phyloP scores from a whole-genome alignment of 192 early-diverging fungal genomes.

The Chytriomyces hyalinus region DNA sequence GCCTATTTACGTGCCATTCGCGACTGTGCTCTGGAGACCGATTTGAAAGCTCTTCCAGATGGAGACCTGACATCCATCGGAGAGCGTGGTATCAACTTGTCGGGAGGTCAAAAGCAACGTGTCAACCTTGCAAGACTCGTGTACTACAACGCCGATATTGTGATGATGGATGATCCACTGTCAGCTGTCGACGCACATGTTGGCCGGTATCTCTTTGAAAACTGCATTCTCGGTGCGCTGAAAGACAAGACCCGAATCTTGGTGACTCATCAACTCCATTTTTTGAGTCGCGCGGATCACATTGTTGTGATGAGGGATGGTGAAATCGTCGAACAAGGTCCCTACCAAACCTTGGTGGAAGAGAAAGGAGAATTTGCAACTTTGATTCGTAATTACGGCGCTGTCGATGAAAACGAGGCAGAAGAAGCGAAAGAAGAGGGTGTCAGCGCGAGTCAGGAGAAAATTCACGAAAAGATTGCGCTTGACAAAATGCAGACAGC shows the following conservation, averaged over 20 bases:
- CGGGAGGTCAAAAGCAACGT: conserved; percentile 84
- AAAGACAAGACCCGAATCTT: conserved; percentile 82
- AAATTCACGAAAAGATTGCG: conserved; percentile 32
- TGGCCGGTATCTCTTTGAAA: conserved; percentile 73
- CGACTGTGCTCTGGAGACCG: conserved; percentile 73
- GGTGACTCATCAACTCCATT: conserved; percentile 82
- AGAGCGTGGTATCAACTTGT: conserved; percentile 58
- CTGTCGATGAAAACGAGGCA: conserved; percentile 56
- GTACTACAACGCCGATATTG: conserved; percentile 78
- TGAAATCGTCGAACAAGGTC: conserved; percentile 68
- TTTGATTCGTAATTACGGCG: conserved; percentile 68
- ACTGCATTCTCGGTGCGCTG: conserved; percentile 71
- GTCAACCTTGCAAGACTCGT: conserved; percentile 81
- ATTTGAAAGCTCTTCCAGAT: conserved; percentile 66
- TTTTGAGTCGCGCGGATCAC: conserved; percentile 77
- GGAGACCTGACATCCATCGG: conserved; percentile 71
- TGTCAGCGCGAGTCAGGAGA: conserved; percentile 43
- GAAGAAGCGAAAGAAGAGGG: conserved; percentile 49
- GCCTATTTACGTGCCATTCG: conserved; percentile 71
- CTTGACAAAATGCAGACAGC: conserved; percentile 20
- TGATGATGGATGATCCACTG: conserved; percentile 86
- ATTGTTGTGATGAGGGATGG: conserved; percentile 78
- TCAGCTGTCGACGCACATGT: conserved; percentile 80
- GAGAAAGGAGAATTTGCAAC: conserved; percentile 62
- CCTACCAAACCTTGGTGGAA: conserved; percentile 64